phyloP scores from a whole-genome alignment of 768 basidiomycete genomes.

The Scleroderma citrinum region DNA sequence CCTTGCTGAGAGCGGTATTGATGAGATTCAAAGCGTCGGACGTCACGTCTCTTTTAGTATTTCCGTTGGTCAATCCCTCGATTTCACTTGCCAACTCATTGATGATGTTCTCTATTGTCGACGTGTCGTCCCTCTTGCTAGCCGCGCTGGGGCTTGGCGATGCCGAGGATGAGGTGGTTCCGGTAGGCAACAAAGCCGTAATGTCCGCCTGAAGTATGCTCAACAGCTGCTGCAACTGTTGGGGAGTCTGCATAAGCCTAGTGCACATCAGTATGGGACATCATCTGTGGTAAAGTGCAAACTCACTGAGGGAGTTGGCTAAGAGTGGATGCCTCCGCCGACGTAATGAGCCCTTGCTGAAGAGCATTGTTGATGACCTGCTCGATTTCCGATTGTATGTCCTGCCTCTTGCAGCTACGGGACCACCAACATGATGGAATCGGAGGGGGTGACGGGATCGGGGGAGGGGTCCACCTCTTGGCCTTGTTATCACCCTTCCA shows the following conservation, averaged over 20 bases:
- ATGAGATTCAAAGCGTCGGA: constrained; percentile 46
- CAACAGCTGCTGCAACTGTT: neutral
- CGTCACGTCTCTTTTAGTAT: neutral
- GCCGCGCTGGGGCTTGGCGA: too few relatives aligned
- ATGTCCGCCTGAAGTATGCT: too few relatives aligned
- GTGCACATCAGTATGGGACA: neutral
- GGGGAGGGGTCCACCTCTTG: constrained; percentile 4
- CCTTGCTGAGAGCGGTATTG: constrained; percentile 57
- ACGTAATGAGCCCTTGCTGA: constrained; percentile 4
- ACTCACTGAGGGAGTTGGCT: constrained; percentile 1
- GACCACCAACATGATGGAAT: constrained; percentile 7
- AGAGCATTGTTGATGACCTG: constrained; percentile 2
- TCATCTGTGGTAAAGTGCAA: neutral
- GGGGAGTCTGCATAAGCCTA: neutral
- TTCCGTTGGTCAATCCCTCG: neutral
- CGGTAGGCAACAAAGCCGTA: too few relatives aligned
- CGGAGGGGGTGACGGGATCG: constrained; percentile 7
- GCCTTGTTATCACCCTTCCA: neutral
- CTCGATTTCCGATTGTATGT: constrained; percentile 1
- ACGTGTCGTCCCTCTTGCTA: neutral
- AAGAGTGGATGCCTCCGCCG: constrained; percentile 1
- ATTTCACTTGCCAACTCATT: neutral
- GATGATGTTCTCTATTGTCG: neutral
- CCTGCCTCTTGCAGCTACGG: constrained; percentile 5
- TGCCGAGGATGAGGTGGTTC: too few relatives aligned